Conservation (phyloP, 345 rosid genomes). For the Arabidopsis arenosa region DNA sequence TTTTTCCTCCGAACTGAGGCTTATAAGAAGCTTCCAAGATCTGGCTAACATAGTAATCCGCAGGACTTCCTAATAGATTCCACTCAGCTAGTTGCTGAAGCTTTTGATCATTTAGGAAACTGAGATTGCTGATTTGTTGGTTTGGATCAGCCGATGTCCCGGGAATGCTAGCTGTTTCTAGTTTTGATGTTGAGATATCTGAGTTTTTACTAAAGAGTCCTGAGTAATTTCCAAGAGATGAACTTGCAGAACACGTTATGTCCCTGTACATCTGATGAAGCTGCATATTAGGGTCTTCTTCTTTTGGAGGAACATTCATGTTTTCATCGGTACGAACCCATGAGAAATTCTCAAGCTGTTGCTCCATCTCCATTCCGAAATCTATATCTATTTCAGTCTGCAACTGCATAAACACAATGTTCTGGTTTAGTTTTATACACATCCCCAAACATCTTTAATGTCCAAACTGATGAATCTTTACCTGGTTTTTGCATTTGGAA, state of each 20-base stretch:
- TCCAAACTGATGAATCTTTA: constrained; percentile 20
- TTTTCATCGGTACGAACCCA: constrained; percentile 58
- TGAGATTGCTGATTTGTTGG: constrained; percentile 51
- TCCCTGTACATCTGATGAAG: constrained; percentile 58
- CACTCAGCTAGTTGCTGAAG: constrained; percentile 60
- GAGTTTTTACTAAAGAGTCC: constrained; percentile 62
- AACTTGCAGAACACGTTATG: constrained; percentile 62
- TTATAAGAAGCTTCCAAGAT: constrained; percentile 58
- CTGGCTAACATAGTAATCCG: constrained; percentile 63
- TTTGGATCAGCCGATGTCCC: constrained; percentile 47
- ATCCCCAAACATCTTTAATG: constrained; percentile 3
- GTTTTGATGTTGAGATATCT: constrained; percentile 56
- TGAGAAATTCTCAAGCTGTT: constrained; percentile 59
- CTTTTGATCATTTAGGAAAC: constrained; percentile 56
- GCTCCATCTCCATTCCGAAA: constrained; percentile 58
- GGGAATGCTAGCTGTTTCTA: constrained; percentile 52
- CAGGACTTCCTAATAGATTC: constrained; percentile 56
- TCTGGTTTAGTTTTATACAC: background rate
- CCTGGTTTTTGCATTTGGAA: constrained; percentile 56
- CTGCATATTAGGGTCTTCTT: constrained; percentile 52
- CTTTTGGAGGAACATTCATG: constrained; percentile 47
- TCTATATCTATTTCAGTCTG: constrained; percentile 58
- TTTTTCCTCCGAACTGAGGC: constrained; percentile 48
- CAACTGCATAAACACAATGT: constrained; percentile 19
- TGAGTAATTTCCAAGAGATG: constrained; percentile 64